Percentiles rank a stretch among this genome's conserved stretches.
These are phyloP conservation scores for Pythium myriotylum DNA, from an alignment of 352 stramenopile species.

Conservation along the genomic window DNA sequence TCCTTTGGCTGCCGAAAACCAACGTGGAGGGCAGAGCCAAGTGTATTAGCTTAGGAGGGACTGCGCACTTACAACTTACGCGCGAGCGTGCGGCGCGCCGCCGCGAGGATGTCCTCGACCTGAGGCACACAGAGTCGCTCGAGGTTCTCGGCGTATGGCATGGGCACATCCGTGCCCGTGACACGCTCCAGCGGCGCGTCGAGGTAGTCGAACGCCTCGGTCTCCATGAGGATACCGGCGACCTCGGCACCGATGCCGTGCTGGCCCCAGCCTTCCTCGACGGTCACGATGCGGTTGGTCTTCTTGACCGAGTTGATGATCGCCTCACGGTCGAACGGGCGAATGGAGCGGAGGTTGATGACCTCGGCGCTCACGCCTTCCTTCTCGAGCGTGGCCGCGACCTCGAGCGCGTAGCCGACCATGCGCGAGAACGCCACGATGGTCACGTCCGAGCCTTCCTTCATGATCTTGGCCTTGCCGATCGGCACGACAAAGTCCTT, in stretches of 20 bases:
- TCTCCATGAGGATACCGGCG: conserved; percentile 97
- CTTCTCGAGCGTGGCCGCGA: conserved; percentile 92
- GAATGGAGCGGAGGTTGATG: conserved; percentile 93
- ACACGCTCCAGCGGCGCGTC: conserved; percentile 98
- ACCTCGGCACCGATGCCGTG: conserved; percentile 98
- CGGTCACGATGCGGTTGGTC: conserved; percentile 96
- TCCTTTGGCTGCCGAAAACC: too few species aligned
- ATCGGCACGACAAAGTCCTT: conserved; percentile 98
- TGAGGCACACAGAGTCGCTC: conserved; percentile 95
- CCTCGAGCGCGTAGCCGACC: conserved; percentile 96
- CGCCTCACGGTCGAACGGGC: conserved; percentile 96
- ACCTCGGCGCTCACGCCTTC: conserved; percentile 97
- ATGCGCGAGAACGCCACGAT: conserved; percentile 98
- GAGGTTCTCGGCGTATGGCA: conserved; percentile 98
- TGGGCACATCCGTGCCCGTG: conserved; percentile 97
- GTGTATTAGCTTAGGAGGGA: conserved; percentile 10
- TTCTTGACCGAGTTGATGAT: conserved; percentile 99
- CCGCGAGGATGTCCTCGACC: conserved; percentile 93
- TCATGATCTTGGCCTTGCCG: conserved; percentile 99
- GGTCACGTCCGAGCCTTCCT: conserved; percentile 96
- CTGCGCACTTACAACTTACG: conserved; percentile 80
- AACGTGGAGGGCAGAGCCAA: neutral
- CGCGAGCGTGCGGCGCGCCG: conserved; percentile 87
- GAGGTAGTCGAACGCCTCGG: conserved; percentile 98
- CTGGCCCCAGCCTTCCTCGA: conserved; percentile 98